Conservation (phyloP, 2,329 filamentous ascomycete genomes). For the Penicillium griseofulvum region DNA sequence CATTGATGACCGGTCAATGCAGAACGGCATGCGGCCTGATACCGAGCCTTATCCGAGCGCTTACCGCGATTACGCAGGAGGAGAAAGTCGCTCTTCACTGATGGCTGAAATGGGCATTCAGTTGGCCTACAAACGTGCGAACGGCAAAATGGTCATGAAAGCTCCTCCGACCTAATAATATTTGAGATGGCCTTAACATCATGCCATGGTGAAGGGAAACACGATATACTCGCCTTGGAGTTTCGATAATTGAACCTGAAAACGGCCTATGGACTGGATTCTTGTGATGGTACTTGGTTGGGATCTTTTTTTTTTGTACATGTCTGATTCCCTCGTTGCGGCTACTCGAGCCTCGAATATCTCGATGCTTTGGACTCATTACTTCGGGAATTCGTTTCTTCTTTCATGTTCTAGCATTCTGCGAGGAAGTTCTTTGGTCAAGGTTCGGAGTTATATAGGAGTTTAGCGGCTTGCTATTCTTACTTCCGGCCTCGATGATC, state of each 20-base stretch:
- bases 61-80: slow-evolving; percentile 28
- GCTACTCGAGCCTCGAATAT: slow-evolving; percentile 7
- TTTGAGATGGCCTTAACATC: background rate
- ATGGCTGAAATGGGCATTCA: slow-evolving; percentile 27
- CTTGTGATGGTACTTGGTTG: slow-evolving; percentile 1
- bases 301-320: slow-evolving; percentile 21
- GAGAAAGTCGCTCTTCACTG: slow-evolving; percentile 24
- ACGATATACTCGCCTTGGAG: background rate
- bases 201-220: background rate
- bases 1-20: slow-evolving; percentile 39
- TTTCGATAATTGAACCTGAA: background rate
- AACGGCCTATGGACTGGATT: background rate
- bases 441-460: background rate
- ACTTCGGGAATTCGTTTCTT: slow-evolving; percentile 4
- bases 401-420: slow-evolving; percentile 8
- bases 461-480: slow-evolving; percentile 1
- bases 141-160: slow-evolving; percentile 36
- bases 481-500: slow-evolving; percentile 3
- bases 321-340: slow-evolving; percentile 11
- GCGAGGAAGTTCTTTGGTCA: background rate
- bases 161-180: slow-evolving; percentile 24
- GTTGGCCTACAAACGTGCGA: slow-evolving; percentile 38
- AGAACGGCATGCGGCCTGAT: slow-evolving; percentile 47
- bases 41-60: slow-evolving; percentile 23
- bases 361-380: slow-evolving; percentile 9